Base-by-base conservation (phyloP, 805 yeast genomes). In the Monosporozyma aerobia region DNA sequence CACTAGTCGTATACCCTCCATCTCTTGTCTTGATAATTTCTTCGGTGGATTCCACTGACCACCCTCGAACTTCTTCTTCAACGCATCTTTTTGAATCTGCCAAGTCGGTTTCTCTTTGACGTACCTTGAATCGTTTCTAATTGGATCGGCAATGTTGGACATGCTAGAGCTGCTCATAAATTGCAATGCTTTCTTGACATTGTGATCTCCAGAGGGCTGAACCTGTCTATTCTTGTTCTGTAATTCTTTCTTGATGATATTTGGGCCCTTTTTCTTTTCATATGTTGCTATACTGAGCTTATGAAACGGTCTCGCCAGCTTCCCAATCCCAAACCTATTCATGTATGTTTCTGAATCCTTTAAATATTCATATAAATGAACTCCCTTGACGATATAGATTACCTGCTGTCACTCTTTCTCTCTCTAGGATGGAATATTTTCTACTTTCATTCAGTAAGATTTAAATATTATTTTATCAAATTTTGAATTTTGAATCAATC, bases 21-120 rank as follows among this genome's bases (percentile, higher is more conserved):
- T 87, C 9, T 84, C 79, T 47, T 77, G 82, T 49, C 94, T 73
- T 9, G 88, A 81, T 5, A 90, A 65, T 60, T 76, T 82, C 59
- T 79, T 82, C 3, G 74, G 70, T 1, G 95, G 96, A 46, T 77
- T 76, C 88, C 95, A 84, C 29, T 71, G 72, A 27, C 73, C 60
- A 5, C 77, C 77, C 4, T 81, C 73, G 51, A 85, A 78, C 60
- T 88, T 81, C 60, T 79, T 83, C 50, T 73, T 70, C 27, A 85
- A 56, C 0, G 94, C 80, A 58, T 76, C 76, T 59, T 82, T 82
- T 58, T 89, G 82, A 58, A 82, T 77, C 58, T 78, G 71, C 94
- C 96, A 90, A 37, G 76, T 80, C 1, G 87, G 85, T 35, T 47
- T 23, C 27, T 47, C 48, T 22, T 45, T 46, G 5, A 7, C 27